These are phyloP conservation scores for Albatrellus ellisii DNA, from an alignment of 768 basidiomycete genomes.

Conservation along the genomic window DNA sequence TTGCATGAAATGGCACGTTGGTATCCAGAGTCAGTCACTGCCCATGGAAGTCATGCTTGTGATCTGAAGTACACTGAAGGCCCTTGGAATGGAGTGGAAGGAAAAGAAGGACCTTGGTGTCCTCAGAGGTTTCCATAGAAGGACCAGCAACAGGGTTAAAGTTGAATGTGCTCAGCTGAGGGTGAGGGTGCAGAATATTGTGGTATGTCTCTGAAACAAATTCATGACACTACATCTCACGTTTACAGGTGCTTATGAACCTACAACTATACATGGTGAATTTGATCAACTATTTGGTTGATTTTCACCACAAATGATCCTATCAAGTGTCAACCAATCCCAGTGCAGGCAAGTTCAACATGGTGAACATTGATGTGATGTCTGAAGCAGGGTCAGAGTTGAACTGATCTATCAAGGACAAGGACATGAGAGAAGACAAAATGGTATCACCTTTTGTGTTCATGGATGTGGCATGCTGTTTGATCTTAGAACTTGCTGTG, in stretches of 20 bases:
- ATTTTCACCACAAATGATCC: too few relatives aligned
- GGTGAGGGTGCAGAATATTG: too few relatives aligned
- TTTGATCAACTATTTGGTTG: conserved; percentile 85
- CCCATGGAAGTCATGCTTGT: conserved; percentile 99
- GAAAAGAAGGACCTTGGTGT: conserved; percentile 73
- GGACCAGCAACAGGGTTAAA: conserved; percentile 29
- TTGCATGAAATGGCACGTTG: conserved; percentile 93
- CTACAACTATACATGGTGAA: too few relatives aligned
- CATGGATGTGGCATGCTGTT: too few relatives aligned
- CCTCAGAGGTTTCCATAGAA: conserved; percentile 34
- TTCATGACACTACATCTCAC: too few relatives aligned
- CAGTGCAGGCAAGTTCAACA: conserved; percentile 61
- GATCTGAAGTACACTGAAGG: conserved; percentile 95
- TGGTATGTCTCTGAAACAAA: too few relatives aligned
- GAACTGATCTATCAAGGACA: too few relatives aligned
- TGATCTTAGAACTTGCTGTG: conserved; percentile 89
- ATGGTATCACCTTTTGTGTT: conserved; percentile 79
- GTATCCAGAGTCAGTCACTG: conserved; percentile 84
- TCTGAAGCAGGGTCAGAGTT: conserved; percentile 44
- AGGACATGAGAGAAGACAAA: too few relatives aligned
- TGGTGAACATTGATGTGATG: conserved; percentile 34
- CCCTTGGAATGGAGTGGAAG: conserved; percentile 99
- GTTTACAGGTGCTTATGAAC: too few relatives aligned
- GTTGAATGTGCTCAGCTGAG: conserved; percentile 59
- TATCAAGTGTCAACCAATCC: conserved; percentile 63